These are phyloP conservation scores for Dendrobium nobile DNA, from an alignment of 106 monocot genomes.

Conservation along the genomic window DNA sequence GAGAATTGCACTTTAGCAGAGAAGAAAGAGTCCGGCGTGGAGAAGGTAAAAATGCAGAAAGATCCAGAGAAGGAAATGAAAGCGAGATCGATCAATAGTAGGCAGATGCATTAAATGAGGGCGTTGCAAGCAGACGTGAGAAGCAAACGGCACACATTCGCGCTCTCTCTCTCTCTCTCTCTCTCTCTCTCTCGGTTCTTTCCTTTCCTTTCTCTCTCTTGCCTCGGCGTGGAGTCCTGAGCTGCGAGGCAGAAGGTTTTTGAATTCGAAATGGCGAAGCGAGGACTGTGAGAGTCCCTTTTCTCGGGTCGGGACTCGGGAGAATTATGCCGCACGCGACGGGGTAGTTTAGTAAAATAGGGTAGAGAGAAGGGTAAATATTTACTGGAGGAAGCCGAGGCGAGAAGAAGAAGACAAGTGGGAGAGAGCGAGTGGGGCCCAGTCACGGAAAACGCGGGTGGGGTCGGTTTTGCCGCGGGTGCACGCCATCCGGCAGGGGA, in stretches of 20 bases:
- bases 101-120: slow-evolving; percentile 5
- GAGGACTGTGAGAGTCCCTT: neutral
- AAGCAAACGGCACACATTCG: neutral
- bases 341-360: neutral
- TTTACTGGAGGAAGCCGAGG: neutral
- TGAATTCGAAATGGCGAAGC: slow-evolving; percentile 3
- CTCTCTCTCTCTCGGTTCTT: neutral
- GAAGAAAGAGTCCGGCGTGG: neutral
- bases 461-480: neutral
- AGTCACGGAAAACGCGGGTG: neutral
- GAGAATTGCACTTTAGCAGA: neutral
- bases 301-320: neutral
- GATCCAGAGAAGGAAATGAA: neutral
- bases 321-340: neutral
- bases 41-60: neutral
- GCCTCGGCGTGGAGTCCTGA: neutral
- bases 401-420: neutral
- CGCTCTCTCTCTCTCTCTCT: neutral
- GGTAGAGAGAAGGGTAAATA: neutral
- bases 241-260: neutral
- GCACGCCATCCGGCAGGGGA: neutral
- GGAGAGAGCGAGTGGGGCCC: neutral
- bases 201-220: neutral
- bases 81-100: neutral
- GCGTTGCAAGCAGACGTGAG: neutral